These are phyloP conservation scores for Xylariaceae sp. DNA, from an alignment of 2,329 filamentous ascomycete genomes.

Conservation along the genomic window DNA sequence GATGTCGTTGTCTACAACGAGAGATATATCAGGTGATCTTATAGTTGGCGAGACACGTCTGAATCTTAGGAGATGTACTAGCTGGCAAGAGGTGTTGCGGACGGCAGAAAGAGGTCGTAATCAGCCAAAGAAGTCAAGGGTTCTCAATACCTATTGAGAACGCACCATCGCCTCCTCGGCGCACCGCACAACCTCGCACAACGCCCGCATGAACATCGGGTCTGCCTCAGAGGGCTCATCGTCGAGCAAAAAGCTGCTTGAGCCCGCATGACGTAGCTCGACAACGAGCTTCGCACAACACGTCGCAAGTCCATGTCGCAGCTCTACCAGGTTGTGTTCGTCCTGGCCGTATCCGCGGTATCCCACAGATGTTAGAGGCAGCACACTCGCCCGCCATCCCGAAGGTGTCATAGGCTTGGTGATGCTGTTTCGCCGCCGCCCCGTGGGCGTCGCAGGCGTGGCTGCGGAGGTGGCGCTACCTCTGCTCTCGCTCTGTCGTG, in stretches of 20 bases:
- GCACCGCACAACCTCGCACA: conserved; percentile 43
- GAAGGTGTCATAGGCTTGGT: conserved; percentile 14
- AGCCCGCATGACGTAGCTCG: conserved; percentile 48
- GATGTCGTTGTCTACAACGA: too few relatives aligned
- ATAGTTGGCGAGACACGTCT: too few relatives aligned
- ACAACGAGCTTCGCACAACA: conserved; percentile 59
- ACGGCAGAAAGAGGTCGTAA: too few relatives aligned
- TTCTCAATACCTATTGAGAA: conserved; percentile 13
- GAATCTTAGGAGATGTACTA: too few relatives aligned
- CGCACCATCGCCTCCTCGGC: conserved; percentile 43
- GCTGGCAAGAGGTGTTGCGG: too few relatives aligned
- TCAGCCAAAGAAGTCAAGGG: too few relatives aligned
- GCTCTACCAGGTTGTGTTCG: conserved; percentile 39
- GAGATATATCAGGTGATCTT: too few relatives aligned
- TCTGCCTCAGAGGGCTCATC: conserved; percentile 32
- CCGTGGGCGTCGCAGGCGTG: not conserved
- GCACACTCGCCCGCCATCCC: conserved; percentile 1
- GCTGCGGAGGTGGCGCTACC: not conserved
- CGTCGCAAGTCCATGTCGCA: conserved; percentile 56
- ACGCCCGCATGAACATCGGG: conserved; percentile 46
- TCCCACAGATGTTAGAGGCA: conserved; percentile 25
- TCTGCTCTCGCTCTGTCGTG: conserved; percentile 18
- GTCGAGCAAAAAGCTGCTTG: not conserved
- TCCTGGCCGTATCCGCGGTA: conserved; percentile 18
- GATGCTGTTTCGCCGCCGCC: not conserved